phyloP scores from a whole-genome alignment of 202 grass and related monocot genomes.

The Schoenoplectus triqueter region DNA sequence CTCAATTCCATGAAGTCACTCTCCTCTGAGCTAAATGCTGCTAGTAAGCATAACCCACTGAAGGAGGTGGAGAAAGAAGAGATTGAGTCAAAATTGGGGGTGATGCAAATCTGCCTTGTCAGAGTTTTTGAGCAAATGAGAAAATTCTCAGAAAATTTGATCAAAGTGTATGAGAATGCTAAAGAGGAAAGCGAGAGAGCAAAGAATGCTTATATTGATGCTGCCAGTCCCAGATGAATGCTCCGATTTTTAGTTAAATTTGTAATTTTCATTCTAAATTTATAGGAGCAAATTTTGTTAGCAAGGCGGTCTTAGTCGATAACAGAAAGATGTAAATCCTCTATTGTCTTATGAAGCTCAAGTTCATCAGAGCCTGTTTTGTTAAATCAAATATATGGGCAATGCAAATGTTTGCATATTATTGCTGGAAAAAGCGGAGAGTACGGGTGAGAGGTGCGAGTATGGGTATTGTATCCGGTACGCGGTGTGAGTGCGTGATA shows the following conservation, averaged over 20 bases:
- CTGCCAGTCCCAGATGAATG: conserved; percentile 24
- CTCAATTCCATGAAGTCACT: conserved; percentile 47
- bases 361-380: neutral
- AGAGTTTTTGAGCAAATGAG: conserved; percentile 55
- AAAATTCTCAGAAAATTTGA: conserved; percentile 47
- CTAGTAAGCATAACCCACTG: conserved; percentile 33
- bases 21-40: conserved; percentile 44
- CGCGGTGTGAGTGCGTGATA: no score
- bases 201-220: conserved; percentile 42
- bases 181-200: conserved; percentile 55
- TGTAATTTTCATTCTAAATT: conserved; percentile 15
- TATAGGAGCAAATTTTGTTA: conserved; percentile 25
- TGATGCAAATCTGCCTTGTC: conserved; percentile 44
- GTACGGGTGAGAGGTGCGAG: no score
- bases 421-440: neutral
- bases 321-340: conserved; percentile 33
- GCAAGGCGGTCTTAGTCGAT: conserved; percentile 23
- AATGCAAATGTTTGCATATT: neutral
- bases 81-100: conserved; percentile 41
- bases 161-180: conserved; percentile 61
- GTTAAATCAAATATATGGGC: neutral
- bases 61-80: conserved; percentile 32
- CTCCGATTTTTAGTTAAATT: neutral
- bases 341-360: neutral
- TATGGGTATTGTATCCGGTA: no score